Percentiles rank a stretch among this genome's conserved stretches.
Evolutionary conservation across 2,329 filamentous ascomycete species (phyloP).

Genomic region (Hymenoscyphus infarciens): DNA sequence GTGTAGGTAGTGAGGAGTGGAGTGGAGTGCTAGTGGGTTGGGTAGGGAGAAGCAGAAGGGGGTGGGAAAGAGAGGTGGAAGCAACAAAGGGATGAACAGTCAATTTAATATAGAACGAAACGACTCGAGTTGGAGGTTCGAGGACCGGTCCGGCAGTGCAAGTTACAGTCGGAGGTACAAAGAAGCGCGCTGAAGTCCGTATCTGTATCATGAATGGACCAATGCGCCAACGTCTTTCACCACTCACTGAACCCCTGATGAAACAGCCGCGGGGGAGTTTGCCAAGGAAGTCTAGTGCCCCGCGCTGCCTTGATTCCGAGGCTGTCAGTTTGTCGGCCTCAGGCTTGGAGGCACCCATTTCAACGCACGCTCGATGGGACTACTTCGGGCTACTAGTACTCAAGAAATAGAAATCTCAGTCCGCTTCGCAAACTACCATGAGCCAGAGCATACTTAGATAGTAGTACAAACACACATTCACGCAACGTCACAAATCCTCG

Average conservation of each 20-base stretch:
- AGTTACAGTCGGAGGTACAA: background rate
- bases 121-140: slow-evolving; percentile 4
- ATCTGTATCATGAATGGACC: slow-evolving; percentile 1
- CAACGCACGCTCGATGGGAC: no score
- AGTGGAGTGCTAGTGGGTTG: background rate
- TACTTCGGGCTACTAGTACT: no score
- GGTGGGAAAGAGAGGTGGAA: slow-evolving; percentile 1
- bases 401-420: no score
- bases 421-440: no score
- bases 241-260: background rate
- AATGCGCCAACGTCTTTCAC: background rate
- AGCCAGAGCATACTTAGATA: background rate
- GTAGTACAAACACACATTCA: slow-evolving; percentile 1
- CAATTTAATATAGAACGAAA: slow-evolving; percentile 4
- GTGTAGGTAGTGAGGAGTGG: no score
- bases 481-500: background rate
- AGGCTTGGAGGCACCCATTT: no score
- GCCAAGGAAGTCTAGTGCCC: no score
- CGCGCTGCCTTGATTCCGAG: no score
- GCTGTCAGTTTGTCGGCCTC: no score
- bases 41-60: background rate
- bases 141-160: slow-evolving; percentile 7
- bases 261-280: slow-evolving; percentile 8
- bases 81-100: background rate
- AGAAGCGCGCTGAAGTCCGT: background rate